Base-by-base conservation (phyloP, 2,329 filamentous ascomycete species). In the Sclerotinia spermophila region DNA sequence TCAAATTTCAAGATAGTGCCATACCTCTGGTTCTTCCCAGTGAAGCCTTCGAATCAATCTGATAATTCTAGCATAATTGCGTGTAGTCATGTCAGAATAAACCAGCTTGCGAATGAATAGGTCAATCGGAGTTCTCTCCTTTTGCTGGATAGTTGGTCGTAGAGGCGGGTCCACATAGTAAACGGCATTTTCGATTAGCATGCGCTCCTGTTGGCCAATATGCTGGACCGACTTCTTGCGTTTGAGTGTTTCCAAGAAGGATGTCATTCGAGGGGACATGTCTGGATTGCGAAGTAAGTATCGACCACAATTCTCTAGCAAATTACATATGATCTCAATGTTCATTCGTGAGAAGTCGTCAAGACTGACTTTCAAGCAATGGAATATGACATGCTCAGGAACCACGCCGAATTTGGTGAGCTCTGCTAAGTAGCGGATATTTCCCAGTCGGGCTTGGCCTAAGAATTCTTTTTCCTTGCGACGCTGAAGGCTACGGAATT, bases 281-380 rank as follows among this genome's bases (percentile, higher is more conserved):
- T 98, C 94, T 0, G 93, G 90, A 75, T 96, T 98, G 65, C 95
- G 92, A 71, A 99, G 86, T 33, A 99, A 84, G 81, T 97, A 99
- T 27, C 96, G 89, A 58, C 96, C 96, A 78, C 96, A 99, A 74
- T 98, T 98, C 80, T 99, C 96, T 33, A 99, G 86, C 40, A 99
- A 85, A 78, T 96, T 97, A 78, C 94, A 96, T 74, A 99, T 95
- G 76, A 99, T 97, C 80, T 99, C 96, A 74, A 99, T 97, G 78
- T 99, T 99, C 92, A 97, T 97, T 72, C 95, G 89, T 3, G 96
- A 97, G 79, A 99, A 99, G 78, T 99, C 96, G 77, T 99, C 96
- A 40, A 99, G 83, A 75, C 95, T 96, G 80, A 99, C 95, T 81
- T 97, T 99, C 76, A 99, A 88, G 79, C 96, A 99, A 79, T 99